phyloP scores from a whole-genome alignment of 2,329 filamentous ascomycete species.

The Fusarium ramigenum region DNA sequence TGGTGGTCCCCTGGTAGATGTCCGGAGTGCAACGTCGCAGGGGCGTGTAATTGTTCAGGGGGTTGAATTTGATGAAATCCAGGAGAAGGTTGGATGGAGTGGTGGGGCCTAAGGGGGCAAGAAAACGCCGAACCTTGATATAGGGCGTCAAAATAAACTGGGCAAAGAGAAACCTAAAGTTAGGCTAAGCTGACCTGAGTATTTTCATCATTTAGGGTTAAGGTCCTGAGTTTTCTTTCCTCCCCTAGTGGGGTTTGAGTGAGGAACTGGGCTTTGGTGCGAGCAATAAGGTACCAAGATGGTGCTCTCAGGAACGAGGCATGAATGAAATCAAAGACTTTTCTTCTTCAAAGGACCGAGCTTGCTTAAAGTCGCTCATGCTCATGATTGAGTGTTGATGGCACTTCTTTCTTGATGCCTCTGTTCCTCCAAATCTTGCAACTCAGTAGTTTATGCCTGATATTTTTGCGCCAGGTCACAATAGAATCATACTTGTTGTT shows the following conservation, averaged over 20 bases:
- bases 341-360: constrained; percentile 4
- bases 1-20: constrained; percentile 22
- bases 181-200: too few species aligned
- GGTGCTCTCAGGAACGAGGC: constrained; percentile 33
- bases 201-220: too few species aligned
- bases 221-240: too few species aligned
- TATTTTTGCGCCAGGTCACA: constrained; percentile 1
- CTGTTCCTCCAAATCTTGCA: neutral
- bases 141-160: too few species aligned
- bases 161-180: too few species aligned
- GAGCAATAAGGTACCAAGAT: neutral
- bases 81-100: constrained; percentile 26
- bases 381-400: neutral
- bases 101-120: neutral
- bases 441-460: neutral
- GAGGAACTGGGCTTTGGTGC: neutral
- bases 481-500: neutral
- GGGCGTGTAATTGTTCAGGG: constrained; percentile 21
- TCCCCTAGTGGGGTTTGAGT: neutral
- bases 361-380: neutral
- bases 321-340: constrained; percentile 18
- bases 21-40: constrained; percentile 1
- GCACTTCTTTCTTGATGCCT: neutral
- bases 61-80: constrained; percentile 14
- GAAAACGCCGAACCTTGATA: too few species aligned